Evolutionary conservation across 2,329 filamentous ascomycete species (phyloP).

Genomic region (Fusarium concolor): DNA sequence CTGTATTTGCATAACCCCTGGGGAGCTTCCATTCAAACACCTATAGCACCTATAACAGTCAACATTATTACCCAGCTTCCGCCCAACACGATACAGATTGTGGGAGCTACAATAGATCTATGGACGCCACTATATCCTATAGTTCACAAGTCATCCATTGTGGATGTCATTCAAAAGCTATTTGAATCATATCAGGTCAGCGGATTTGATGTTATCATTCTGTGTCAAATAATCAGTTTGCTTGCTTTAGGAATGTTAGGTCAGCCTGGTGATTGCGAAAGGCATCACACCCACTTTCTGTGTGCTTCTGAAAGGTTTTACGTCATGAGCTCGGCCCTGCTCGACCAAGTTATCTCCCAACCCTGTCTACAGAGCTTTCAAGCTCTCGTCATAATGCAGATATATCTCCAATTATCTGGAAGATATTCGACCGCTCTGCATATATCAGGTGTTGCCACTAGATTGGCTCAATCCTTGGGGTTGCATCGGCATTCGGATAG

Average conservation of each 20-base stretch:
- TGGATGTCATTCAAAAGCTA: slow-evolving; percentile 20
- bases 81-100: slow-evolving; percentile 15
- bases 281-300: slow-evolving; percentile 35
- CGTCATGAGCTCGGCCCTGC: slow-evolving; percentile 20
- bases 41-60: neutral
- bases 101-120: slow-evolving; percentile 27
- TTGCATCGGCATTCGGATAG: slow-evolving; percentile 44
- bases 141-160: slow-evolving; percentile 35
- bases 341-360: slow-evolving; percentile 27
- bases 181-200: neutral
- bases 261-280: slow-evolving; percentile 10
- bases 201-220: neutral
- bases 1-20: slow-evolving; percentile 40
- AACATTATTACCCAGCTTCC: slow-evolving; percentile 30
- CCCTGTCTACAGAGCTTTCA: slow-evolving; percentile 39
- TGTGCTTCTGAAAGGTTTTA: slow-evolving; percentile 42
- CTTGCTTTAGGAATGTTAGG: slow-evolving; percentile 39
- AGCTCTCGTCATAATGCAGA: slow-evolving; percentile 38
- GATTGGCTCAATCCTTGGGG: slow-evolving; percentile 42
- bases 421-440: slow-evolving; percentile 40
- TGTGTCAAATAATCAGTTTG: slow-evolving; percentile 36
- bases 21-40: slow-evolving; percentile 11
- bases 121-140: slow-evolving; percentile 31
- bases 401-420: slow-evolving; percentile 42
- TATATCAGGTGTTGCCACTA: slow-evolving; percentile 40